phyloP scores from a whole-genome alignment of 2,329 filamentous ascomycete genomes.

The Ceratocystis cacaofunesta region DNA sequence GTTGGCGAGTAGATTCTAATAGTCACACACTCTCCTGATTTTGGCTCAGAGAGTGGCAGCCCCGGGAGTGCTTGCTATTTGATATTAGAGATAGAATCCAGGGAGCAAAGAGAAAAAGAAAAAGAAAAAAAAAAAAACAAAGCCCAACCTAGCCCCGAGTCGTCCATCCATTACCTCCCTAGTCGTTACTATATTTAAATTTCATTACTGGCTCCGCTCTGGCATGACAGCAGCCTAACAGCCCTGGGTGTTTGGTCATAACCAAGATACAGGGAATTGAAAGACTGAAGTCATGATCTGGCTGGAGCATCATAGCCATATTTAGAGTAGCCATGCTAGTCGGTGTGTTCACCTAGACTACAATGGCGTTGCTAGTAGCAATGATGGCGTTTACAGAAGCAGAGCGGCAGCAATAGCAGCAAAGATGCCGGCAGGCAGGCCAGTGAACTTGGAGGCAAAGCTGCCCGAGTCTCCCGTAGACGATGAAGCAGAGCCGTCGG shows the following conservation, averaged over 20 bases:
- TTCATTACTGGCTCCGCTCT: slow-evolving; percentile 1
- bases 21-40: too few species aligned
- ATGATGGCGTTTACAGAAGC: slow-evolving; percentile 29
- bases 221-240: not conserved
- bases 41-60: too few species aligned
- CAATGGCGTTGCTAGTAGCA: not conserved
- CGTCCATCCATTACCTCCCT: slow-evolving; percentile 9
- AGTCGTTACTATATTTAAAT: slow-evolving; percentile 13
- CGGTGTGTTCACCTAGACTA: not conserved
- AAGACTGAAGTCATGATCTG: too few species aligned
- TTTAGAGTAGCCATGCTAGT: not conserved
- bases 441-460: slow-evolving; percentile 29
- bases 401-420: slow-evolving; percentile 36
- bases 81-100: not conserved
- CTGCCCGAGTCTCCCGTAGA: slow-evolving; percentile 19
- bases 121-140: not conserved
- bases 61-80: too few species aligned
- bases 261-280: not conserved
- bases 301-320: not conserved
- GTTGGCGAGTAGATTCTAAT: not conserved
- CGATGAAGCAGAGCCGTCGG: slow-evolving; percentile 20
- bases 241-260: slow-evolving; percentile 2
- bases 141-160: not conserved
- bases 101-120: not conserved
- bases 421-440: slow-evolving; percentile 30